phyloP scores from a whole-genome alignment of 257 asterid species.

The Lantana camara region DNA sequence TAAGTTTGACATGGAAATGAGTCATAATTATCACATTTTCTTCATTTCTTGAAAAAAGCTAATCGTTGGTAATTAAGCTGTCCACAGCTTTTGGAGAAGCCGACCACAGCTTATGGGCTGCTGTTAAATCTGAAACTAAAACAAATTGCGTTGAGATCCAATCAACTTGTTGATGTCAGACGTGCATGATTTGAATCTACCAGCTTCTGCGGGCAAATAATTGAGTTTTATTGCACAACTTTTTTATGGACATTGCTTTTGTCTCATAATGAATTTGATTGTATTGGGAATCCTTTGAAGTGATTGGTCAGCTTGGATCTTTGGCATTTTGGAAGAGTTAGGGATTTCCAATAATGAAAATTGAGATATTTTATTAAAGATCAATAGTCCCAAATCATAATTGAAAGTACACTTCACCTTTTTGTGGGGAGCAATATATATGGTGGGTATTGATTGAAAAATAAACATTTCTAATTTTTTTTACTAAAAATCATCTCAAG shows the following conservation, averaged over 20 bases:
- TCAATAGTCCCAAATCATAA: neutral
- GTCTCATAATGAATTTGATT: neutral
- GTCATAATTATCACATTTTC: slow-evolving; percentile 14
- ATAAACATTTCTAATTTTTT: no score
- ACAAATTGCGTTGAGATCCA: slow-evolving; percentile 5
- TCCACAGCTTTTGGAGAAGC: slow-evolving; percentile 22
- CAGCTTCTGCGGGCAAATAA: neutral
- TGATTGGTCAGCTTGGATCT: slow-evolving; percentile 20
- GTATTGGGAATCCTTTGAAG: neutral
- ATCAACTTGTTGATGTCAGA: neutral
- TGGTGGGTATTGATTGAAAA: no score
- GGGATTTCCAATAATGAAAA: neutral
- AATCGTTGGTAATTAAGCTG: neutral
- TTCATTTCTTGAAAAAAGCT: no score
- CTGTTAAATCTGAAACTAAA: neutral
- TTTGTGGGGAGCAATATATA: no score
- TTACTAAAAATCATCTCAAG: no score
- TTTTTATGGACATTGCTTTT: slow-evolving; percentile 3
- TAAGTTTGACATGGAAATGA: slow-evolving; percentile 39
- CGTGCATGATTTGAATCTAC: neutral
- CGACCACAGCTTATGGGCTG: neutral
- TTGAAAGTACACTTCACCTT: neutral
- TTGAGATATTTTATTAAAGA: neutral
- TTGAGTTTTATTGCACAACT: neutral
- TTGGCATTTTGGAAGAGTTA: no score